A percentile compares a stretch with the other conserved stretches of the same genome.
Evolutionary conservation across 257 asterid species (phyloP).

Genomic region (Solanum appendiculatum): DNA sequence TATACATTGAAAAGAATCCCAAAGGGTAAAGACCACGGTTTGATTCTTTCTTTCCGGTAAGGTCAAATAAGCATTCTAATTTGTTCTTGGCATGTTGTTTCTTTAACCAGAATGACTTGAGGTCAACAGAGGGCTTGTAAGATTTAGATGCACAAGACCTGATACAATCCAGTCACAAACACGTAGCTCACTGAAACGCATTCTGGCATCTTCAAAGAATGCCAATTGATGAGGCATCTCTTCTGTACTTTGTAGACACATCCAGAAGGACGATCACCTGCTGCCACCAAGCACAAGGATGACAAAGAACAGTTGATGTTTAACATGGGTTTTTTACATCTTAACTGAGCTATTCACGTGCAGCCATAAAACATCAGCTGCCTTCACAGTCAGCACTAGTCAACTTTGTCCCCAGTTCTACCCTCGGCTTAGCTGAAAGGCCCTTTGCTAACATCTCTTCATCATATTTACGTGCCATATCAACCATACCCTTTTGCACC

Average conservation of each 20-base stretch:
- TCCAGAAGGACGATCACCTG: background rate
- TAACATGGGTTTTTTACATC: background rate
- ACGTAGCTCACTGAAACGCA: background rate
- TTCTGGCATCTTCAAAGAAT: background rate
- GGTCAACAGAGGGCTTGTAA: background rate
- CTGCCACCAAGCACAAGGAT: background rate
- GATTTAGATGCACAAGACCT: background rate
- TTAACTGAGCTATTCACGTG: background rate
- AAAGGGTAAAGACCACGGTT: background rate
- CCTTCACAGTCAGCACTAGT: slow-evolving; percentile 16
- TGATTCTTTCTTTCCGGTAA: background rate
- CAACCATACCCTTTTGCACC: slow-evolving; percentile 75
- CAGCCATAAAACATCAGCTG: slow-evolving; percentile 6
- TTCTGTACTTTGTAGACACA: background rate
- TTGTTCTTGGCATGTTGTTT: background rate
- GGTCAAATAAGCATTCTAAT: background rate
- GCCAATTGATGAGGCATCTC: background rate
- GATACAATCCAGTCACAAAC: background rate
- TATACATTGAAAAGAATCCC: background rate
- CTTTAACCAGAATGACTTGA: background rate
- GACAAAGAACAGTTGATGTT: background rate
- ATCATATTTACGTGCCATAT: slow-evolving; percentile 69
- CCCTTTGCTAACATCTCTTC: slow-evolving; percentile 75
- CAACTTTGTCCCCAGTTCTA: slow-evolving; percentile 28
- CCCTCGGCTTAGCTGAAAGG: slow-evolving; percentile 83